Evolutionary conservation across 2,329 filamentous ascomycete species (phyloP).

Genomic region (Neopestalotiopsis sp.): DNA sequence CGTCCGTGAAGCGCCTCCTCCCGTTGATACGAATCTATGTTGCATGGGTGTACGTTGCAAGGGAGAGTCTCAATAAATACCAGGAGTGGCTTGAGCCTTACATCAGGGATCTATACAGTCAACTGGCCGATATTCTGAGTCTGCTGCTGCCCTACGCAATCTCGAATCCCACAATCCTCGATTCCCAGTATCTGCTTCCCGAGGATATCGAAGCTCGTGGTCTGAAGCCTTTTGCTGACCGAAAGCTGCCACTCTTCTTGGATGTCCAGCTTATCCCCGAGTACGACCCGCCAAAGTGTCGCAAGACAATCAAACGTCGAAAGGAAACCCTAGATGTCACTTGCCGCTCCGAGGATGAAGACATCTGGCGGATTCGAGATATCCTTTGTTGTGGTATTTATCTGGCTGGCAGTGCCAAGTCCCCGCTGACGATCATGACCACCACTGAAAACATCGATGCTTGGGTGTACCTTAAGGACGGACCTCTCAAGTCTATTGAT

Average conservation of each 20-base stretch:
- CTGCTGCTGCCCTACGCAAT: constrained; percentile 52
- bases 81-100: constrained; percentile 50
- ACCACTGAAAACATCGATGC: constrained; percentile 24
- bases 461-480: constrained; percentile 34
- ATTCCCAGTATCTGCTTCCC: constrained; percentile 54
- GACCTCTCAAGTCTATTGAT: constrained; percentile 7
- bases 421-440: constrained; percentile 42
- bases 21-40: constrained; percentile 59
- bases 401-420: constrained; percentile 46
- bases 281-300: constrained; percentile 39
- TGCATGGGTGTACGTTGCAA: constrained; percentile 57
- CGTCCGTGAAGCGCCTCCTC: constrained; percentile 49
- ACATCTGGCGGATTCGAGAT: constrained; percentile 54
- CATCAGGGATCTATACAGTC: constrained; percentile 52
- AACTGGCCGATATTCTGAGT: constrained; percentile 52
- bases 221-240: constrained; percentile 33
- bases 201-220: constrained; percentile 50
- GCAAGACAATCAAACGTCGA: constrained; percentile 45
- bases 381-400: constrained; percentile 55
- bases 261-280: constrained; percentile 26
- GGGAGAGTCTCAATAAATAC: constrained; percentile 52
- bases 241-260: constrained; percentile 35
- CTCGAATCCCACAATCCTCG: constrained; percentile 39
- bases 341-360: constrained; percentile 41
- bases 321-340: constrained; percentile 38